Conservation (phyloP, 2,329 filamentous ascomycete species). For the Penicillium sp. region DNA sequence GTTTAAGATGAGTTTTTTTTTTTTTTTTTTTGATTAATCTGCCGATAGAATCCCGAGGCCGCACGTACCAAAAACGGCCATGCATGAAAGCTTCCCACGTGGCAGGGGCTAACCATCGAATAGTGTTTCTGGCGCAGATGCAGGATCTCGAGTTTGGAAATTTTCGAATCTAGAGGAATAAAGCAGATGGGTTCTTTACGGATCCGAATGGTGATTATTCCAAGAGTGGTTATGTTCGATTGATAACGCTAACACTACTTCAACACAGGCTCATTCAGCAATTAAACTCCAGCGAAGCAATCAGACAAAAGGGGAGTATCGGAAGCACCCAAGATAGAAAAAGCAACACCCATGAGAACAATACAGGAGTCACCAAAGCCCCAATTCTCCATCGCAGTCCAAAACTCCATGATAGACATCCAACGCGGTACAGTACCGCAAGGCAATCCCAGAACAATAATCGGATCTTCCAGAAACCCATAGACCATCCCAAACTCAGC, state of each 20-base stretch:
- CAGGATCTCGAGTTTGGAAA: not conserved
- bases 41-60: not conserved
- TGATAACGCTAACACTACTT: constrained; percentile 22
- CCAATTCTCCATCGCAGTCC: constrained; percentile 22
- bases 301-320: constrained; percentile 1
- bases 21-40: not conserved
- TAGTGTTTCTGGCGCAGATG: not conserved
- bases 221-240: constrained; percentile 26
- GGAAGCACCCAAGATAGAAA: constrained; percentile 3
- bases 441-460: constrained; percentile 21
- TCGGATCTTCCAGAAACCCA: constrained; percentile 30
- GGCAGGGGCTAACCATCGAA: not conserved
- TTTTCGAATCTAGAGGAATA: not conserved
- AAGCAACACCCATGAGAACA: constrained; percentile 18
- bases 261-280: constrained; percentile 9
- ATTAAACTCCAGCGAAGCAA: constrained; percentile 15
- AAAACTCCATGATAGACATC: constrained; percentile 28
- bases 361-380: constrained; percentile 15
- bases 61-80: constrained; percentile 3
- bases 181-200: not conserved
- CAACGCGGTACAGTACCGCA: constrained; percentile 4
- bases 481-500: constrained; percentile 28
- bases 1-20: not conserved
- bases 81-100: constrained; percentile 4
- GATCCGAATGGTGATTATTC: not conserved